Percentiles rank a stretch among this genome's conserved stretches.
These are phyloP conservation scores for Phytophthora multivora DNA, from an alignment of 352 stramenopile genomes.

Conservation along the genomic window DNA sequence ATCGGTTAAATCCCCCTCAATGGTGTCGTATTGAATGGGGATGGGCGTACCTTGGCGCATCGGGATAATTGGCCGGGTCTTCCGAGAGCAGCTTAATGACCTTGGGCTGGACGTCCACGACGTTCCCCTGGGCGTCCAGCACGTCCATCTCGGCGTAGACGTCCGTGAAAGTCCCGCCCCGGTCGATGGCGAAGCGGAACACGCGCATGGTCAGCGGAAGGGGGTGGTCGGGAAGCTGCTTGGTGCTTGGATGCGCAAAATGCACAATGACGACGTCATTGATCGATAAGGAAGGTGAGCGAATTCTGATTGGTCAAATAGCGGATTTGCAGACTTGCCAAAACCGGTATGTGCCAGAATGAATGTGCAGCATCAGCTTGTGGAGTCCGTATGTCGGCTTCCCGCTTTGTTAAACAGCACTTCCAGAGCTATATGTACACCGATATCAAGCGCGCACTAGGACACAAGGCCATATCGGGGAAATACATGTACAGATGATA, in stretches of 20 bases:
- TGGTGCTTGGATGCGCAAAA: constrained; percentile 10
- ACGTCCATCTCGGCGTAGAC: constrained; percentile 95
- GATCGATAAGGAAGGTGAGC: not conserved
- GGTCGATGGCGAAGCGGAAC: constrained; percentile 98
- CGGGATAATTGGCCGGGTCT: constrained; percentile 97
- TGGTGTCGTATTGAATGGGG: not conserved
- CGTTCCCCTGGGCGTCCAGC: constrained; percentile 49
- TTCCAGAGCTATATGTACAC: no score
- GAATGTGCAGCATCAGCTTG: no score
- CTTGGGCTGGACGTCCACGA: constrained; percentile 59
- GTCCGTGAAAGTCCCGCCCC: constrained; percentile 98
- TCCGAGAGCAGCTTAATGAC: constrained; percentile 98
- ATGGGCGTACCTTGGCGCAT: constrained; percentile 90
- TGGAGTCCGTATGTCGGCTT: no score
- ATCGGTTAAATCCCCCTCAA: not conserved
- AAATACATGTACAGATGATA: no score
- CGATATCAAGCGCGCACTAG: no score
- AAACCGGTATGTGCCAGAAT: no score
- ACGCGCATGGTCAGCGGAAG: constrained; percentile 36
- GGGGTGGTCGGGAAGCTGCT: not conserved
- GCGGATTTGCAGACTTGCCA: no score
- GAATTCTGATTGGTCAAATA: no score
- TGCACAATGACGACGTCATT: constrained; percentile 6
- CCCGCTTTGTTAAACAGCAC: no score
- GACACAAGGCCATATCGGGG: no score